Conservation (phyloP, 2,329 filamentous ascomycete genomes). For the Chaetomiaceae sp. region DNA sequence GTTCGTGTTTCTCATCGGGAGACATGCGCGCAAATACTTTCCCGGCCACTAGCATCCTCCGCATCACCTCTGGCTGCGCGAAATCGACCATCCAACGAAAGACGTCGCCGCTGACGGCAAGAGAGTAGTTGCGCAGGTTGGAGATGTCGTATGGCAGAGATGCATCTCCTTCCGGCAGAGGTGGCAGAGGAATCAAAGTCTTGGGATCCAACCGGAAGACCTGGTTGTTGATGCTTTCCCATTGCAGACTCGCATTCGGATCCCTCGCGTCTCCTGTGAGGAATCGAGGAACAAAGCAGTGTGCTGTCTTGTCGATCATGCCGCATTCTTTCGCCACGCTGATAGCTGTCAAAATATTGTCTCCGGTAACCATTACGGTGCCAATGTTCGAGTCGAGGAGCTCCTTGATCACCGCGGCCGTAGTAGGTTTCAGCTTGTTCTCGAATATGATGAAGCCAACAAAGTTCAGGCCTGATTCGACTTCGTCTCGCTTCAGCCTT, state of each 20-base stretch:
- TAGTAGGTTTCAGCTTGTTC: slow-evolving; percentile 93
- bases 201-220: slow-evolving; percentile 72
- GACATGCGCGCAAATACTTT: slow-evolving; percentile 98
- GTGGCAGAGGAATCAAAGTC: slow-evolving; percentile 56
- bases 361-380: slow-evolving; percentile 93
- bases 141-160: slow-evolving; percentile 82
- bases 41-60: slow-evolving; percentile 80
- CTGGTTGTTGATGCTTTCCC: slow-evolving; percentile 93
- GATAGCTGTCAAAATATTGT: slow-evolving; percentile 95
- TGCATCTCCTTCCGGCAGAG: slow-evolving; percentile 67
- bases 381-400: slow-evolving; percentile 78
- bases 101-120: slow-evolving; percentile 88
- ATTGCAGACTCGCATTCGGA: slow-evolving; percentile 67
- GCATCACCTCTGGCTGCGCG: slow-evolving; percentile 73
- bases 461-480: slow-evolving; percentile 79
- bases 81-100: slow-evolving; percentile 97
- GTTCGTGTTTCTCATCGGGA: slow-evolving; percentile 95
- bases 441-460: slow-evolving; percentile 97
- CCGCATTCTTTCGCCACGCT: slow-evolving; percentile 90
- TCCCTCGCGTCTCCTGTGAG: slow-evolving; percentile 71
- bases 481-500: slow-evolving; percentile 84
- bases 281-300: slow-evolving; percentile 92
- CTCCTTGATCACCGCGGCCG: slow-evolving; percentile 75
- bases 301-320: slow-evolving; percentile 72
- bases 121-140: slow-evolving; percentile 77